Base-by-base conservation (phyloP, 2,329 filamentous ascomycete species). In the Reticulascus tulasneorum region DNA sequence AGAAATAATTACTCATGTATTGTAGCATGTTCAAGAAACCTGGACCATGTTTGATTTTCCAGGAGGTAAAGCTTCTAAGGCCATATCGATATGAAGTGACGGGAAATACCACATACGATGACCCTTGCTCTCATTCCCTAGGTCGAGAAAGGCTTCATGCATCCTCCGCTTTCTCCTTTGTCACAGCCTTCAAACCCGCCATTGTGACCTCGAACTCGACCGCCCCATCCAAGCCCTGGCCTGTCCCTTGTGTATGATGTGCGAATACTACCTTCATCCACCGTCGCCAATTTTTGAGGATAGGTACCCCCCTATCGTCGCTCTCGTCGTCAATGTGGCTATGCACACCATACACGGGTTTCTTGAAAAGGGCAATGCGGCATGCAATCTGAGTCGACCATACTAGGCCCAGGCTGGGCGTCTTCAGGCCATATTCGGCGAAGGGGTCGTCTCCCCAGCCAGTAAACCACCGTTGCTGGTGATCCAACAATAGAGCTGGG, bases 381-480 rank as follows among this genome's bases (percentile, higher is more conserved):
- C 82, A 82, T 2, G 86, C 79, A 31, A 96, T 79, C 65, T 96
- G 90, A 20, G 89, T 91, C 4, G 87, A 82, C 91, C 91, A 97
- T 9, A 94, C 84, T 7, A 95, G 71, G 1, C 91, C 91, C 17
- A 97, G 64, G 7, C 86, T 86, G 0, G 91, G 91, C 0, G 86
- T 95, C 63, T 96, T 97, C 37, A 84, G 63, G 18, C 64, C 60
- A 31, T 66, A 58, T 10, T 62, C 53, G 15, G 64, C 58, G 18
- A 61, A 51, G 12, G 72, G 65, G 37, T 80, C 71, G 57, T 94
- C 86, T 16, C 91, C 89, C 91, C 93, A 96, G 45, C 93, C 90
- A 5, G 90, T 94, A 63, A 96, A 94, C 78, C 90, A 96, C 27
- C 86, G 77, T 58, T 96, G 88, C 61, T 97, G 91, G 60, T 96